A percentile compares a stretch with the other conserved stretches of the same genome.
These are phyloP conservation scores for Septoria petroselini DNA, from an alignment of 2,329 filamentous ascomycete genomes.

Conservation along the genomic window DNA sequence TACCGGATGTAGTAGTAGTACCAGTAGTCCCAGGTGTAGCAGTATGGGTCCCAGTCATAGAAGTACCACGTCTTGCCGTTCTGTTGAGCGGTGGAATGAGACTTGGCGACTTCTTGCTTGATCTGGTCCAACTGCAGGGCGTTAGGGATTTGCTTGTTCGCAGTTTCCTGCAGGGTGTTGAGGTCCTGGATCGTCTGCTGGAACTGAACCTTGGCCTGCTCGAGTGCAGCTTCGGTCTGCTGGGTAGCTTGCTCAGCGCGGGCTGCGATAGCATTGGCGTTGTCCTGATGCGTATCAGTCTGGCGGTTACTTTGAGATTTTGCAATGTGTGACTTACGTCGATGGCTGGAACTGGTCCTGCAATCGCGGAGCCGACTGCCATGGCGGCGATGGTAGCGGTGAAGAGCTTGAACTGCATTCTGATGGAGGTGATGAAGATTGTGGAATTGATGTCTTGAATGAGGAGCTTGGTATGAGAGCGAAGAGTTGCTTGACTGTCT, in stretches of 20 bases:
- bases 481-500: conserved; percentile 1
- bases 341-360: conserved; percentile 5
- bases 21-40: neutral
- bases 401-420: conserved; percentile 16
- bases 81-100: neutral
- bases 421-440: neutral
- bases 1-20: neutral
- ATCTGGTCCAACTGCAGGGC: neutral
- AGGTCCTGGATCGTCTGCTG: neutral
- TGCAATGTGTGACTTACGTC: neutral
- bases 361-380: conserved; percentile 10
- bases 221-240: neutral
- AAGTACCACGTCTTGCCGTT: neutral
- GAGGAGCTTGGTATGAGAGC: neutral
- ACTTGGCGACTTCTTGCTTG: neutral
- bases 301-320: too few relatives aligned
- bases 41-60: neutral
- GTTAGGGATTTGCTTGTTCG: neutral
- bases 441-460: neutral
- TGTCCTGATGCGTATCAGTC: too few relatives aligned
- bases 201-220: neutral
- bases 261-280: neutral
- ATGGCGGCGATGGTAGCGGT: conserved; percentile 8
- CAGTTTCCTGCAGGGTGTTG: neutral
- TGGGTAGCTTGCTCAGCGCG: neutral